Conservation (phyloP, 2,329 filamentous ascomycete genomes). For the Fusarium gaditjirri region DNA sequence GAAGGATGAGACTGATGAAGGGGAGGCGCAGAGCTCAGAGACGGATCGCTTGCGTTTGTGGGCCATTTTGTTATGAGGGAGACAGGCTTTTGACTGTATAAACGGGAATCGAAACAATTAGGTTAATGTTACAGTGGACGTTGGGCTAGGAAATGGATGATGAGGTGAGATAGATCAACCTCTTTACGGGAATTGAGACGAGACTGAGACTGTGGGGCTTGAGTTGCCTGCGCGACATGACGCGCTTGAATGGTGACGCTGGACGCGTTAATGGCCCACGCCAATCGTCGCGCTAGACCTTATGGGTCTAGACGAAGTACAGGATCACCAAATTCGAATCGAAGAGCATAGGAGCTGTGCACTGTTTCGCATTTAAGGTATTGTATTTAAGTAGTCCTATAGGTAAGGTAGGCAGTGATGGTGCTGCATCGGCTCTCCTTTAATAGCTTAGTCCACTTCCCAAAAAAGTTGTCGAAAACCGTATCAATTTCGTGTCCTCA, state of each 20-base stretch:
- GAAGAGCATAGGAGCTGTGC: no score
- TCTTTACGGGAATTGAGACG: background rate
- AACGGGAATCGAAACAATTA: background rate
- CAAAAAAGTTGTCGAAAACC: no score
- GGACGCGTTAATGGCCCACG: conserved; percentile 19
- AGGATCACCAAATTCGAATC: no score
- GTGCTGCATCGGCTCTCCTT: no score
- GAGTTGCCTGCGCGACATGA: conserved; percentile 30
- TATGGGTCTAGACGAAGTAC: no score
- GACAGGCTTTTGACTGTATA: no score
- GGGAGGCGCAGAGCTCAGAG: conserved; percentile 63
- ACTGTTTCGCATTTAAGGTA: no score
- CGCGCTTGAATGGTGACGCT: conserved; percentile 20
- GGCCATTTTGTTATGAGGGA: conserved; percentile 44
- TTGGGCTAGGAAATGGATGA: background rate
- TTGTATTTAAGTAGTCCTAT: no score
- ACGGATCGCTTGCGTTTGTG: conserved; percentile 73
- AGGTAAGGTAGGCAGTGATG: no score
- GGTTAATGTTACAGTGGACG: background rate
- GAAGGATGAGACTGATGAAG: conserved; percentile 56
- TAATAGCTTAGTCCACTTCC: no score
- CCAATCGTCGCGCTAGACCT: background rate
- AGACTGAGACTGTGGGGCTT: background rate
- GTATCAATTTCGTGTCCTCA: no score
- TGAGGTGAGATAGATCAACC: conserved; percentile 18